phyloP scores from a whole-genome alignment of 192 early-diverging fungal species.

The Gonapodya prolifera region DNA sequence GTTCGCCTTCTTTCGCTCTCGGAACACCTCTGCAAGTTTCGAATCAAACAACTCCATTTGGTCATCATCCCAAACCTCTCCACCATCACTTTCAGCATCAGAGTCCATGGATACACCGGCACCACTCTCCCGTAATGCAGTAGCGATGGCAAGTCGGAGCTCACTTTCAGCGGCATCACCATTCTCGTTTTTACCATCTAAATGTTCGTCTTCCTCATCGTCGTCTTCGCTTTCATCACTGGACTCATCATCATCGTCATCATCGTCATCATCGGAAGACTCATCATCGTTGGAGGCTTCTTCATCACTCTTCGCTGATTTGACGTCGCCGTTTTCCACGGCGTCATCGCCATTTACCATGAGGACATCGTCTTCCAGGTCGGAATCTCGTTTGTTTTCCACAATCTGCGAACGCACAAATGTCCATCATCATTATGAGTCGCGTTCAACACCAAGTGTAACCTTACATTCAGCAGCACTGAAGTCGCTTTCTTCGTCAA shows the following conservation, averaged over 20 bases:
- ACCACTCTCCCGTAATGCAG: not conserved
- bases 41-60: conserved; percentile 83
- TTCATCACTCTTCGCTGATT: conserved; percentile 25
- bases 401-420: not conserved
- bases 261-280: conserved; percentile 28
- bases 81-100: conserved; percentile 45
- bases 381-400: conserved; percentile 12
- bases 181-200: conserved; percentile 22
- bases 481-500: conserved; percentile 38
- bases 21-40: conserved; percentile 88
- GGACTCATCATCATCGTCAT: conserved; percentile 34
- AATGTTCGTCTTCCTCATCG: conserved; percentile 62
- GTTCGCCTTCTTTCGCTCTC: conserved; percentile 67
- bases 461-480: conserved; percentile 33
- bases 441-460: too few relatives aligned
- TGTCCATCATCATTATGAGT: conserved; percentile 2
- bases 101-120: conserved; percentile 8
- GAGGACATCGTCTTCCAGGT: conserved; percentile 20
- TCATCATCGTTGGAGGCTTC: conserved; percentile 29
- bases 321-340: conserved; percentile 23
- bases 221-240: conserved; percentile 30
- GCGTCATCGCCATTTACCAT: conserved; percentile 34
- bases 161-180: conserved; percentile 25
- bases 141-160: not conserved
- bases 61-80: conserved; percentile 61